Conservation (phyloP, 495 filamentous ascomycete species). For the Pyronema omphalodes region DNA sequence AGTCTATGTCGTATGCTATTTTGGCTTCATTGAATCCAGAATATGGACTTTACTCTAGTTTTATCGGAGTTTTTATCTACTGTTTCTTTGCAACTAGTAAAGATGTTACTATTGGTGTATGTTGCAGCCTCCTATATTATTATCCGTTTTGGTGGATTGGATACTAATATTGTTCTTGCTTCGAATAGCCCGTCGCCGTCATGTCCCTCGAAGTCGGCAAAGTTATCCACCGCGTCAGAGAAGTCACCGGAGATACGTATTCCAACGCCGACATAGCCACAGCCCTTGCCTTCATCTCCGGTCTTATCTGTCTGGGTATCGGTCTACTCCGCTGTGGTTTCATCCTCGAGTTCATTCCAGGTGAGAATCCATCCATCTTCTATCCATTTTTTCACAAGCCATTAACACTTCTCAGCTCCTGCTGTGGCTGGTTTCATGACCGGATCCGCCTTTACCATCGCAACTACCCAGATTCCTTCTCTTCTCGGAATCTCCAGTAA, state of each 20-base stretch:
- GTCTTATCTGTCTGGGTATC: constrained; percentile 31
- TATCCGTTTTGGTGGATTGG: background rate
- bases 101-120: constrained; percentile 49
- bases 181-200: constrained; percentile 32
- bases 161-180: background rate
- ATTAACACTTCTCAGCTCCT: constrained; percentile 8
- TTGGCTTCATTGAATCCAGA: constrained; percentile 38
- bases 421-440: constrained; percentile 39
- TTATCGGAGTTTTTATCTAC: constrained; percentile 47
- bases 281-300: constrained; percentile 31
- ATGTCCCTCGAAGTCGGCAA: constrained; percentile 27
- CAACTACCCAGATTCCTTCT: constrained; percentile 32
- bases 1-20: constrained; percentile 47
- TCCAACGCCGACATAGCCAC: constrained; percentile 27
- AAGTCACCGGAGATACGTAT: constrained; percentile 17
- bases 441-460: constrained; percentile 35
- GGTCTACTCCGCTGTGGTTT: constrained; percentile 33
- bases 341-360: constrained; percentile 37
- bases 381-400: background rate
- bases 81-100: constrained; percentile 53
- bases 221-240: constrained; percentile 21
- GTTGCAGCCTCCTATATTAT: constrained; percentile 14
- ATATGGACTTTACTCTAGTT: constrained; percentile 48
- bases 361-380: constrained; percentile 10
- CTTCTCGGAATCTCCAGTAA: constrained; percentile 30